Evolutionary conservation across 306 rosid species (phyloP).

Genomic region (Pyrus pyrifolia): DNA sequence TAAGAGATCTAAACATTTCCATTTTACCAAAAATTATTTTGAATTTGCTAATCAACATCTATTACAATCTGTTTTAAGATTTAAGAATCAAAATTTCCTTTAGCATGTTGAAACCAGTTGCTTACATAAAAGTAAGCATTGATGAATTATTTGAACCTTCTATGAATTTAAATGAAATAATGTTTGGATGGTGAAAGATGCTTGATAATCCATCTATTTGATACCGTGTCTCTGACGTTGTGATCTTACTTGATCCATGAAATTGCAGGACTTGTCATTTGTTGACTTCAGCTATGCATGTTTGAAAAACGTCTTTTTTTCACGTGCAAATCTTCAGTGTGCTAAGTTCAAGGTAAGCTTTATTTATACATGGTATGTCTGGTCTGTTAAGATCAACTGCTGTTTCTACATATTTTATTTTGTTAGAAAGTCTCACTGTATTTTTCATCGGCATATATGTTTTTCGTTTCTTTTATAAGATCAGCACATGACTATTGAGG

Average conservation of each 20-base stretch:
- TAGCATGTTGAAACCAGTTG: background rate
- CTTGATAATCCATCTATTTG: conserved; percentile 6
- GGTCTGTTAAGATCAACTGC: background rate
- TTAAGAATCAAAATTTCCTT: background rate
- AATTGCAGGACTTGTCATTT: conserved; percentile 69
- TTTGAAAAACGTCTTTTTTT: conserved; percentile 77
- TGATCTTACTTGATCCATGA: conserved; percentile 6
- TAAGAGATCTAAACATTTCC: background rate
- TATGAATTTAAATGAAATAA: background rate
- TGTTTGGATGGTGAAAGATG: background rate
- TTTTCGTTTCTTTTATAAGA: background rate
- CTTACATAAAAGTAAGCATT: background rate
- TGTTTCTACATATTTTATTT: background rate
- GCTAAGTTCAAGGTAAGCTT: conserved; percentile 79
- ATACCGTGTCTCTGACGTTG: background rate
- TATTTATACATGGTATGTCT: background rate
- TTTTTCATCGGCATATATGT: background rate
- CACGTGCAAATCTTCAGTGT: conserved; percentile 79
- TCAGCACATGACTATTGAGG: background rate
- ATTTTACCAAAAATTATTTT: background rate
- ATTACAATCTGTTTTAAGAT: background rate
- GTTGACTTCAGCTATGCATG: conserved; percentile 97
- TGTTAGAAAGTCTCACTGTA: background rate
- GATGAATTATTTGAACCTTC: background rate
- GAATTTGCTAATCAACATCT: background rate